Conservation (phyloP, 352 stramenopile genomes). For the Globisporangium sylvaticum region DNA sequence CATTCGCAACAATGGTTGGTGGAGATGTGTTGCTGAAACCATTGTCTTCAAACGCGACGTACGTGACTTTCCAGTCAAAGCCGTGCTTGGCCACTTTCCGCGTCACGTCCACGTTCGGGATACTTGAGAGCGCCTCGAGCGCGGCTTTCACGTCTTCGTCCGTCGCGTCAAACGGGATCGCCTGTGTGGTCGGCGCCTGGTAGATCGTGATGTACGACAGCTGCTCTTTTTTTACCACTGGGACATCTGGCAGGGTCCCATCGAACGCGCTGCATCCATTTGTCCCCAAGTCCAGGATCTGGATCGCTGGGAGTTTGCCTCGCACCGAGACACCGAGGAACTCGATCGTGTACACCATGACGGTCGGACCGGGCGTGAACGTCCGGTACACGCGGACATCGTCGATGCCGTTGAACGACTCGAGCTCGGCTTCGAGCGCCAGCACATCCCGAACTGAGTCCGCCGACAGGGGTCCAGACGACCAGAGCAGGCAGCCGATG, state of each 20-base stretch:
- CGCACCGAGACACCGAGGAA: conserved; percentile 90
- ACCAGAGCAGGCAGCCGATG: conserved; percentile 75
- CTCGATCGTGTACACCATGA: conserved; percentile 90
- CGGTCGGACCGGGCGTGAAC: conserved; percentile 37
- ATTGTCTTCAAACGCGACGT: conserved; percentile 70
- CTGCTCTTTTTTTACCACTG: conserved; percentile 41
- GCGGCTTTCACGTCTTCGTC: conserved; percentile 91
- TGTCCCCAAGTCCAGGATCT: conserved; percentile 86
- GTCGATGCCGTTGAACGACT: conserved; percentile 61
- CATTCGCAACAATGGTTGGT: conserved; percentile 35
- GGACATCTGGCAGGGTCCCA: conserved; percentile 8
- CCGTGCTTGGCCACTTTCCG: conserved; percentile 80
- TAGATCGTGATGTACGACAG: conserved; percentile 83
- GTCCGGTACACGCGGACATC: conserved; percentile 63
- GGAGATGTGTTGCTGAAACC: background rate
- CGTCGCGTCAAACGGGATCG: conserved; percentile 89
- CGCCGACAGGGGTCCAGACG: conserved; percentile 40
- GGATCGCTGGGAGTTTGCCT: conserved; percentile 79
- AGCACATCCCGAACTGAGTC: conserved; percentile 40
- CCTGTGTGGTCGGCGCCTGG: conserved; percentile 83
- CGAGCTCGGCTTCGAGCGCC: conserved; percentile 59
- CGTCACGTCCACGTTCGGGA: conserved; percentile 89
- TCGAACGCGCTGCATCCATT: conserved; percentile 90
- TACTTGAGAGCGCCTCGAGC: conserved; percentile 85
- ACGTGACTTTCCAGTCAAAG: conserved; percentile 91